Evolutionary conservation across 2,329 filamentous ascomycete species (phyloP).

Genomic region (Aureobasidium sp.): DNA sequence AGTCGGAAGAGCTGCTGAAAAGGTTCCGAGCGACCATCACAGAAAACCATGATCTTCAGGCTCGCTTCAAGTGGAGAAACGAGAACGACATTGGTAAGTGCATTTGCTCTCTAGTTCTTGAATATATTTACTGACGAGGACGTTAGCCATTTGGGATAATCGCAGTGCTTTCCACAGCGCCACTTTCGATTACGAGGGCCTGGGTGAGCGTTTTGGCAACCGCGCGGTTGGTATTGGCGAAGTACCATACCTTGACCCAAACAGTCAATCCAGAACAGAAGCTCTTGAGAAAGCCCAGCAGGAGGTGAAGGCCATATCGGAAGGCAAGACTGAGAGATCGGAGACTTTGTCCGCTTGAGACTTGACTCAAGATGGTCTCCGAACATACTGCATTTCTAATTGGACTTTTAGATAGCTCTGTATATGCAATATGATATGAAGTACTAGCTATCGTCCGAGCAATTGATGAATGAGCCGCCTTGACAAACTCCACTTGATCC

Average conservation of each 20-base stretch:
- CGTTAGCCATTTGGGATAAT: conserved; percentile 59
- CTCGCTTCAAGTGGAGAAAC: conserved; percentile 44
- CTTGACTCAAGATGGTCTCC: too few relatives aligned
- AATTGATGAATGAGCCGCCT: too few relatives aligned
- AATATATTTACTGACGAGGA: not conserved
- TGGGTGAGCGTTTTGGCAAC: conserved; percentile 47
- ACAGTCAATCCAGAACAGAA: conserved; percentile 43
- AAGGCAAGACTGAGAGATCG: not conserved
- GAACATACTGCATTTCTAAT: too few relatives aligned
- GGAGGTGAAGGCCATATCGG: not conserved
- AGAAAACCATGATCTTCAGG: conserved; percentile 47
- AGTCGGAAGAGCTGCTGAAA: conserved; percentile 37
- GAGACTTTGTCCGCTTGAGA: not conserved
- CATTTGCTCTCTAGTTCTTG: not conserved
- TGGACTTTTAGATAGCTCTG: too few relatives aligned
- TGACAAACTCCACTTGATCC: too few relatives aligned
- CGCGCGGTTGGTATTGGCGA: conserved; percentile 50
- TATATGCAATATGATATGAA: too few relatives aligned
- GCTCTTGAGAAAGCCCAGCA: conserved; percentile 24
- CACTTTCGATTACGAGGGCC: conserved; percentile 55
- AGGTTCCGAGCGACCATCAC: conserved; percentile 37
- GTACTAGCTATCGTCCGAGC: too few relatives aligned
- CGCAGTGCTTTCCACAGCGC: conserved; percentile 53
- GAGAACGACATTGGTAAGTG: conserved; percentile 40
- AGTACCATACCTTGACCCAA: conserved; percentile 48